A percentile compares a stretch with the other conserved stretches of the same genome.
phyloP scores from a whole-genome alignment of 2,329 filamentous ascomycete species.

The Dissoconium aciculare region DNA sequence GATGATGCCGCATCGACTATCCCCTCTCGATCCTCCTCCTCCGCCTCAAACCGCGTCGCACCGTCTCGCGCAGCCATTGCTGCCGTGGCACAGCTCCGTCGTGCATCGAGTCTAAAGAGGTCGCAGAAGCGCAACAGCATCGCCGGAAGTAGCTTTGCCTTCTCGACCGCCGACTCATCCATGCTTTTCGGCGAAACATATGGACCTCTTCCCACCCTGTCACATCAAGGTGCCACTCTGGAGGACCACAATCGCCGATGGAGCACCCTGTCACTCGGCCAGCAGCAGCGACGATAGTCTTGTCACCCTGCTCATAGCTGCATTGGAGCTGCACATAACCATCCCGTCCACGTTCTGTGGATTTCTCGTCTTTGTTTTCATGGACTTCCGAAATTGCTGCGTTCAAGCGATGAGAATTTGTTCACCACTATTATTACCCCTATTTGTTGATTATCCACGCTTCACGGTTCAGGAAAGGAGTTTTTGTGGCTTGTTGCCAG shows the following conservation, averaged over 20 bases:
- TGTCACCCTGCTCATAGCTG: no score
- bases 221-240: conserved; percentile 17
- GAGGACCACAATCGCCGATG: conserved; percentile 33
- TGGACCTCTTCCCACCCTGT: conserved; percentile 2
- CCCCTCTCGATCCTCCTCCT: neutral
- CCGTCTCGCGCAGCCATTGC: conserved; percentile 24
- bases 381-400: no score
- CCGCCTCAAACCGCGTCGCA: conserved; percentile 12
- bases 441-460: no score
- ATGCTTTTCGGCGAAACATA: conserved; percentile 19
- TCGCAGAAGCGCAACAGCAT: conserved; percentile 11
- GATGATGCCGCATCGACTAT: conserved; percentile 11
- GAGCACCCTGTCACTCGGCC: conserved; percentile 30
- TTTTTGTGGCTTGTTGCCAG: no score
- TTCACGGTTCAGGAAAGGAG: no score
- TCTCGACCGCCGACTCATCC: conserved; percentile 10
- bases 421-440: no score
- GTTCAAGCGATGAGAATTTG: no score
- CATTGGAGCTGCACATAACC: no score
- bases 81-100: conserved; percentile 21
- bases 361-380: no score
- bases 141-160: conserved; percentile 5
- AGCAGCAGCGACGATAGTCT: no score
- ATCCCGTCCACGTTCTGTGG: no score
- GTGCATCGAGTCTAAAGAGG: conserved; percentile 20